Base-by-base conservation (phyloP, 2,329 filamentous ascomycete genomes). In the Daldinia eschscholtzii region DNA sequence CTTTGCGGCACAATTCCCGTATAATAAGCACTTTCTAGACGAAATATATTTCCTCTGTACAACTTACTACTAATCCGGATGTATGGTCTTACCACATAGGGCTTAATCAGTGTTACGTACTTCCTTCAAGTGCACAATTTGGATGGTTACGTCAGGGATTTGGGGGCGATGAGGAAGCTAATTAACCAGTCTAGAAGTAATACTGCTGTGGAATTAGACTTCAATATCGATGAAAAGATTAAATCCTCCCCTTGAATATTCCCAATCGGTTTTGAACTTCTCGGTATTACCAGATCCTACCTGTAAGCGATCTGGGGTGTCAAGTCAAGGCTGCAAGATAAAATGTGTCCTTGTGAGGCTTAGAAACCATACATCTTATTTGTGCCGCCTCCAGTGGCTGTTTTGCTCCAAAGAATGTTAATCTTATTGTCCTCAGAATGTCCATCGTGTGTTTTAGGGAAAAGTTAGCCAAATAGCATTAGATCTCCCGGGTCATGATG, bases 341-440 rank as follows among this genome's bases (percentile, higher is more conserved):
- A 56, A 48, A 56, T 28, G 46, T 58, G 55, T 26, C 39, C 33
- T 60, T 55, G n/a, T 35, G 53, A 62, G 68, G 65, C 68, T 65
- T 52, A 20, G 58, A 33, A 15, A 15, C 48, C 61, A 61, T 56
- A 23, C 53, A 52, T 46, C 6, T 62, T 64, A 37, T 62, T 53
- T 55, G 28, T 65, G 60, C 53, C 39, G 39, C 41, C 65, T 65
- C 33, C 18, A 65, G 48, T 41, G 53, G 35, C 41, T 55, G 57
- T 55, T 50, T 30, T 26, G 9, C 46, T 18, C 26, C 35, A 53
- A 56, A 35, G 18, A 13, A 55, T 37, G 42, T 50, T 41, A 44
- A 41, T 58, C 61, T 42, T 41, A 48, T 61, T n/a, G 52, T 57
- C 48, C 33, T 64, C 50, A 35, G 23, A 37, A 57, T 48, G 18